Evolutionary conservation across 495 filamentous ascomycete genomes (phyloP).

Genomic region (Podospora didyma): DNA sequence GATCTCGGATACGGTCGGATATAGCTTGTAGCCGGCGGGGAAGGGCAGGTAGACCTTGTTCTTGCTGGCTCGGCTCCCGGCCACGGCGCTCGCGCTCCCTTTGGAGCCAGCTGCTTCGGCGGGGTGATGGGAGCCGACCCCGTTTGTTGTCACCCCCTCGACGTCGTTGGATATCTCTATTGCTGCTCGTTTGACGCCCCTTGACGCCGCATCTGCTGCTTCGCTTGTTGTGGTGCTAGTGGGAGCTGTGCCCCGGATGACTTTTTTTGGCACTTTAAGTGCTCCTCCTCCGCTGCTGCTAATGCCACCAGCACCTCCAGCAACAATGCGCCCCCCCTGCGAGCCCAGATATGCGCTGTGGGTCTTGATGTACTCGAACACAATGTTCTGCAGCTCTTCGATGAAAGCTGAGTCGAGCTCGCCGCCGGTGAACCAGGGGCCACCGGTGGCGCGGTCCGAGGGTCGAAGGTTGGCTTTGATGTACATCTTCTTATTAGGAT

Average conservation of each 20-base stretch:
- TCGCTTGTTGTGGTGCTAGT: constrained; percentile 11
- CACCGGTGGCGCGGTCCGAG: constrained; percentile 83
- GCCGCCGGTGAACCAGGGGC: constrained; percentile 85
- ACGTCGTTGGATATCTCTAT: constrained; percentile 44
- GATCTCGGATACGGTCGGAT: constrained; percentile 72
- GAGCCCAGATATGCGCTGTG: constrained; percentile 59
- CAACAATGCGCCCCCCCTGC: constrained; percentile 15
- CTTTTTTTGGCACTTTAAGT: constrained; percentile 37
- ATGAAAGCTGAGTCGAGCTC: constrained; percentile 81
- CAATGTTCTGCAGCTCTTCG: constrained; percentile 57
- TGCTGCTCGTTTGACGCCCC: constrained; percentile 40
- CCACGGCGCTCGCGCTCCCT: constrained; percentile 1
- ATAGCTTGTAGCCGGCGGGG: constrained; percentile 64
- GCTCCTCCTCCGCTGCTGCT: constrained; percentile 13
- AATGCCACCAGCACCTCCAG: constrained; percentile 10
- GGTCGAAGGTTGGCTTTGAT: constrained; percentile 77
- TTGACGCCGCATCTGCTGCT: constrained; percentile 19
- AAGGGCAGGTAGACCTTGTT: constrained; percentile 52
- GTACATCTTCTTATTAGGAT: constrained; percentile 69
- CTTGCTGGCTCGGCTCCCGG: constrained; percentile 3
- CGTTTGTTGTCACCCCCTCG: background rate
- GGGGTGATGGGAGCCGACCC: background rate
- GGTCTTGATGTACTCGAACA: constrained; percentile 67
- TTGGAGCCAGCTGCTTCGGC: background rate
- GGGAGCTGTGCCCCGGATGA: constrained; percentile 30